Conservation (phyloP, 805 yeast genomes). For the Metschnikowia cubensis region DNA sequence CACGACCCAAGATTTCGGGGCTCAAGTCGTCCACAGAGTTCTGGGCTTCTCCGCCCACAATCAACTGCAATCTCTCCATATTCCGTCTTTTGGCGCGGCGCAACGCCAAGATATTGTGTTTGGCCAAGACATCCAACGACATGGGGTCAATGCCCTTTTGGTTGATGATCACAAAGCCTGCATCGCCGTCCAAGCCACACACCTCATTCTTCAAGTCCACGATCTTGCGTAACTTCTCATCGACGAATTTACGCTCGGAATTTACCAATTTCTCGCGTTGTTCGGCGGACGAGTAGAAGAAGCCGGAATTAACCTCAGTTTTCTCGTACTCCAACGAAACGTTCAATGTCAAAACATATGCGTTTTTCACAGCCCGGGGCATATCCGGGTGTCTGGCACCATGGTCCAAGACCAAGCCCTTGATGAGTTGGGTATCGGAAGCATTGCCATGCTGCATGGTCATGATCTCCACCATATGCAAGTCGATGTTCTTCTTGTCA, state of each 20-base stretch:
- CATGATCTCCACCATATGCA: slow-evolving; percentile 98
- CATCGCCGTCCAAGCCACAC: slow-evolving; percentile 66
- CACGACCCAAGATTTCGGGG: slow-evolving; percentile 75
- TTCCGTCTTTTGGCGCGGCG: slow-evolving; percentile 98
- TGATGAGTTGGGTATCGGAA: slow-evolving; percentile 74
- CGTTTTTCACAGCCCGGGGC: slow-evolving; percentile 86
- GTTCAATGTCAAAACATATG: slow-evolving; percentile 79
- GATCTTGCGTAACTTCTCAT: slow-evolving; percentile 85
- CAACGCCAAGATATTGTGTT: slow-evolving; percentile 86
- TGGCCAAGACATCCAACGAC: slow-evolving; percentile 92
- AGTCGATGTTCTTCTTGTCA: slow-evolving; percentile 58
- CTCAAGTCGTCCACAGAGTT: slow-evolving; percentile 91
- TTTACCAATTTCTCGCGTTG: slow-evolving; percentile 94
- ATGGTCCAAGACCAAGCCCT: slow-evolving; percentile 92
- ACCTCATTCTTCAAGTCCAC: slow-evolving; percentile 91
- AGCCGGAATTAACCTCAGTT: slow-evolving; percentile 95
- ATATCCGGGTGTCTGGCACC: slow-evolving; percentile 99
- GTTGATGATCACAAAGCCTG: slow-evolving; percentile 89
- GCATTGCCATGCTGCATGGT: slow-evolving; percentile 93
- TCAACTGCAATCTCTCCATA: slow-evolving; percentile 96
- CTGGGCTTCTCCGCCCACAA: slow-evolving; percentile 97
- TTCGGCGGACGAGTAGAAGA: slow-evolving; percentile 90
- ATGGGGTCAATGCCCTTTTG: slow-evolving; percentile 99
- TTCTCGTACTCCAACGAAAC: slow-evolving; percentile 96
- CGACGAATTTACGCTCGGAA: slow-evolving; percentile 90